Evolutionary conservation across 768 basidiomycete genomes (phyloP).

Genomic region (Suillus spraguei): DNA sequence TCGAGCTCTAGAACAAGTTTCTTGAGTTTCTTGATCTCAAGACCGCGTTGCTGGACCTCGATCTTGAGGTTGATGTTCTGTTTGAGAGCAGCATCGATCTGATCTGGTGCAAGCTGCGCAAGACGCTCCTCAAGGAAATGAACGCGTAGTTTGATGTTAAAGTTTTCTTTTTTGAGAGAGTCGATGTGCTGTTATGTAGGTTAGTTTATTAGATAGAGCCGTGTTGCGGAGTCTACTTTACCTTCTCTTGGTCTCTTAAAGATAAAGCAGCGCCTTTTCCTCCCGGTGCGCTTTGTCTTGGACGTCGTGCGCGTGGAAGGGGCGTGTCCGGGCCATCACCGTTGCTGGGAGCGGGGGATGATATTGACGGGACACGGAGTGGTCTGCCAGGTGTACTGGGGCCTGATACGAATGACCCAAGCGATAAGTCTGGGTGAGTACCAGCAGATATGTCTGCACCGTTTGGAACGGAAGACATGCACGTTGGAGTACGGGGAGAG

Average conservation of each 20-base stretch:
- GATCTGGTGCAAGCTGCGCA: conserved; percentile 86
- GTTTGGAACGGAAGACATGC: conserved; percentile 1
- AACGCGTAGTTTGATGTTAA: conserved; percentile 92
- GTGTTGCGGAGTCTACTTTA: conserved; percentile 33
- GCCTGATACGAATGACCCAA: conserved; percentile 55
- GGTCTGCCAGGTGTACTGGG: conserved; percentile 54
- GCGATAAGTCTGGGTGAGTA: conserved; percentile 60
- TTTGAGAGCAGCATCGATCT: conserved; percentile 88
- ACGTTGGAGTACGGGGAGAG: background rate
- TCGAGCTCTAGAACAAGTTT: conserved; percentile 87
- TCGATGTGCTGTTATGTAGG: conserved; percentile 76
- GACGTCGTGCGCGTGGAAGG: conserved; percentile 48
- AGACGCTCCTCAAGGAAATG: conserved; percentile 95
- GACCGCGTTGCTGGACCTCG: conserved; percentile 84
- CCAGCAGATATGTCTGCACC: conserved; percentile 32
- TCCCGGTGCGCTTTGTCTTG: conserved; percentile 26
- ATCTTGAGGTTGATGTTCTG: conserved; percentile 94
- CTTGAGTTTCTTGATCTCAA: conserved; percentile 91
- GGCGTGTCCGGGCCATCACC: conserved; percentile 56
- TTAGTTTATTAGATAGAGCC: background rate
- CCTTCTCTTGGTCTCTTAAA: conserved; percentile 96
- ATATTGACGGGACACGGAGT: conserved; percentile 49
- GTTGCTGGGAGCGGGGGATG: conserved; percentile 52
- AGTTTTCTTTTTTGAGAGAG: conserved; percentile 95
- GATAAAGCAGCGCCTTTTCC: conserved; percentile 59